phyloP scores from a whole-genome alignment of 2,329 filamentous ascomycete species.

The Aquanectria penicillioides region DNA sequence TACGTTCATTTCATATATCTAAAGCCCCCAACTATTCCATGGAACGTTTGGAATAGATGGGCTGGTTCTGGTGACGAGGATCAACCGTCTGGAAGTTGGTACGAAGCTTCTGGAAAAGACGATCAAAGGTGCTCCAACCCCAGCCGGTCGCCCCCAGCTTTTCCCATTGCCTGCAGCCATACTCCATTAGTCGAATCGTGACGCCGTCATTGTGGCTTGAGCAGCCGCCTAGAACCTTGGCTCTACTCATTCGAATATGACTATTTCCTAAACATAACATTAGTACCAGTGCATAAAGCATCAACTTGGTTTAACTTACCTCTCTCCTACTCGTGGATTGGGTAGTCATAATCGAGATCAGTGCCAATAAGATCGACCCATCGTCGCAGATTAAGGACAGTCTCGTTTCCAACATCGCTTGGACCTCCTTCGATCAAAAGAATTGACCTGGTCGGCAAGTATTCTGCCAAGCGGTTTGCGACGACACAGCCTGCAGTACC shows the following conservation, averaged over 20 bases:
- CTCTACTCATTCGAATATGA: conserved; percentile 82
- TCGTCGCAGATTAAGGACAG: not conserved
- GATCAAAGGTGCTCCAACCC: conserved; percentile 80
- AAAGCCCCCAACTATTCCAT: no score
- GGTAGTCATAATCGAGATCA: not conserved
- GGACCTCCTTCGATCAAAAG: not conserved
- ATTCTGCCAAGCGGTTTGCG: not conserved
- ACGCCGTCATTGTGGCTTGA: conserved; percentile 88
- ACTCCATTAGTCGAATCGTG: conserved; percentile 83
- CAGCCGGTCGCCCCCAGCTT: conserved; percentile 78
- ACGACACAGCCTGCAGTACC: not conserved
- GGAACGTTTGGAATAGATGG: no score
- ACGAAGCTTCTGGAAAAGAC: conserved; percentile 77
- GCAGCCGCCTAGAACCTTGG: conserved; percentile 84
- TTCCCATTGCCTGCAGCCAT: conserved; percentile 81
- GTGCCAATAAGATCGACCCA: not conserved
- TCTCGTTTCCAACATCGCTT: not conserved
- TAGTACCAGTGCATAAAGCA: not conserved
- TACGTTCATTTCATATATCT: no score
- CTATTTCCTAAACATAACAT: conserved; percentile 70
- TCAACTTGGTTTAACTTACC: not conserved
- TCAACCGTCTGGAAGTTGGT: conserved; percentile 43
- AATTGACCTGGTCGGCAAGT: not conserved
- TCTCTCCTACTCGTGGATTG: not conserved
- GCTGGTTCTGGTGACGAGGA: not conserved